phyloP scores from a whole-genome alignment of 306 rosid species.

The Cicer bijugum region DNA sequence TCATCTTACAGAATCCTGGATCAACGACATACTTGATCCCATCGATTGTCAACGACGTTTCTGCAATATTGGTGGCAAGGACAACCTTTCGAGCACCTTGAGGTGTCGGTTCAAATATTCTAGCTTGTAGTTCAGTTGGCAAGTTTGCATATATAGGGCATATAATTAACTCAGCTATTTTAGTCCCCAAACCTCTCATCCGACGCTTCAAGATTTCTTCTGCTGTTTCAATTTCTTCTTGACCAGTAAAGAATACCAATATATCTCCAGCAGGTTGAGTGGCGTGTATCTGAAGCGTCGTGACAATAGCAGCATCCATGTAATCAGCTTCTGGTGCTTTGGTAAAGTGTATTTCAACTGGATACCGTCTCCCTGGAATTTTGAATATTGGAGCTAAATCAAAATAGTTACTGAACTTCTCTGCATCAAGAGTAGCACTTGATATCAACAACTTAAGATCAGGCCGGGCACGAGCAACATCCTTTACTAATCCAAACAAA shows the following conservation, averaged over 20 bases:
- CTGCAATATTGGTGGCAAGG: conserved; percentile 95
- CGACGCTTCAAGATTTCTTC: conserved; percentile 91
- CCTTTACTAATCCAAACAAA: conserved; percentile 92
- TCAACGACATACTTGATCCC: conserved; percentile 94
- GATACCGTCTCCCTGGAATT: conserved; percentile 88
- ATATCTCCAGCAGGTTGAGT: conserved; percentile 88
- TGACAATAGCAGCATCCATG: conserved; percentile 89
- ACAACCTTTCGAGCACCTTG: conserved; percentile 92
- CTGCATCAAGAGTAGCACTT: conserved; percentile 95
- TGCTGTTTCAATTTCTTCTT: conserved; percentile 91
- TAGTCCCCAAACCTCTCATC: conserved; percentile 79
- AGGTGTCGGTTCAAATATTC: conserved; percentile 93
- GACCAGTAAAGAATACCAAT: conserved; percentile 89
- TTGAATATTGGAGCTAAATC: conserved; percentile 91
- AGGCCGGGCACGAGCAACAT: conserved; percentile 83
- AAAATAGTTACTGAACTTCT: conserved; percentile 85
- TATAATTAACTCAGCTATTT: conserved; percentile 87
- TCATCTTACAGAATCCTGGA: conserved; percentile 83
- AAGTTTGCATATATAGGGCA: conserved; percentile 96
- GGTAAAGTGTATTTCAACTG: conserved; percentile 82
- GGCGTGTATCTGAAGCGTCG: conserved; percentile 87
- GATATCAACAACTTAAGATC: conserved; percentile 90
- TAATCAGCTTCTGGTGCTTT: conserved; percentile 93
- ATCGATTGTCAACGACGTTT: conserved; percentile 90
- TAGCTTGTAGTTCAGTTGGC: conserved; percentile 89